Evolutionary conservation across 2,329 filamentous ascomycete genomes (phyloP).

Genomic region (Alternaria ethzedia): DNA sequence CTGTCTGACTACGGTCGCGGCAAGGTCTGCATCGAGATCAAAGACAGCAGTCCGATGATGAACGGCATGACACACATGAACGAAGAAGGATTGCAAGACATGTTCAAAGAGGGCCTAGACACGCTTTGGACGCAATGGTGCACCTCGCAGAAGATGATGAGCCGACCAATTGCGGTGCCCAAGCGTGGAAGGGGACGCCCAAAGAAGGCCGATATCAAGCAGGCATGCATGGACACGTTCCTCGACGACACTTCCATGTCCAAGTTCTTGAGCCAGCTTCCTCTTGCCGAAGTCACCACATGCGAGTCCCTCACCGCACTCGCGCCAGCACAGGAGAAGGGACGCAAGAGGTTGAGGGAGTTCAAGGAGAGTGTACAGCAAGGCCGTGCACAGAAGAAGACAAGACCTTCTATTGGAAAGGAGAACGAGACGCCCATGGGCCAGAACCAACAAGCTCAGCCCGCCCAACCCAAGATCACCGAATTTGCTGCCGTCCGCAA

Average conservation of each 20-base stretch:
- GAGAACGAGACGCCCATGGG: slow-evolving; percentile 34
- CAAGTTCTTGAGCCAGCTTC: slow-evolving; percentile 63
- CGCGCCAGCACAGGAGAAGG: slow-evolving; percentile 67
- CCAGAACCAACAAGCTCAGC: slow-evolving; percentile 19
- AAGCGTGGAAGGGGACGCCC: slow-evolving; percentile 45
- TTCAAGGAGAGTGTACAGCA: slow-evolving; percentile 66
- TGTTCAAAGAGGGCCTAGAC: slow-evolving; percentile 58
- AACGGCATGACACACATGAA: slow-evolving; percentile 45
- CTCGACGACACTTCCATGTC: slow-evolving; percentile 42
- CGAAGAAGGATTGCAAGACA: slow-evolving; percentile 56
- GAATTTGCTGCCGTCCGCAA: slow-evolving; percentile 50
- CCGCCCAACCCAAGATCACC: slow-evolving; percentile 45
- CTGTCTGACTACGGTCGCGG: slow-evolving; percentile 53
- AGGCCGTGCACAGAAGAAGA: slow-evolving; percentile 40
- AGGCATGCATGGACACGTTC: slow-evolving; percentile 59
- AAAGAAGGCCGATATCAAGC: slow-evolving; percentile 34
- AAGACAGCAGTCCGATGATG: slow-evolving; percentile 36
- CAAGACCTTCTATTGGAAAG: slow-evolving; percentile 35
- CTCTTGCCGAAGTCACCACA: slow-evolving; percentile 60
- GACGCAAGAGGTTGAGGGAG: slow-evolving; percentile 71
- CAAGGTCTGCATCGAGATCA: slow-evolving; percentile 52
- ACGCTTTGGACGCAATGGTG: slow-evolving; percentile 54
- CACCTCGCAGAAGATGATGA: slow-evolving; percentile 28
- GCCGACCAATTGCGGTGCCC: slow-evolving; percentile 39
- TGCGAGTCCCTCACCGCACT: slow-evolving; percentile 61